A percentile compares a stretch with the other conserved stretches of the same genome.
phyloP scores from a whole-genome alignment of 179 eudicot species.

The Spergularia azorica region DNA sequence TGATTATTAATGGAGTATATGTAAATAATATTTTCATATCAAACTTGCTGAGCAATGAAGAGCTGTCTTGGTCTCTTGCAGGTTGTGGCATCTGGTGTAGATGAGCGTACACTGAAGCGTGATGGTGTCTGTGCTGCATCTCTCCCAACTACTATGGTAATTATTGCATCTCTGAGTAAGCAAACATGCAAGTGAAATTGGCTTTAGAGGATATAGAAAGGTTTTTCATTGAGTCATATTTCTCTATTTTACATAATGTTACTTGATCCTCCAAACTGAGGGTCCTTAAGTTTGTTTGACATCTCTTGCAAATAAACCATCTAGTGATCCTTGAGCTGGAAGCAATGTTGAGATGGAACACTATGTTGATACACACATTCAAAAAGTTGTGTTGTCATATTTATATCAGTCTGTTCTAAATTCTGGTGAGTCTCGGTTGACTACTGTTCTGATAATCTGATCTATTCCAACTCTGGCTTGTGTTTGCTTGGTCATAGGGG shows the following conservation, averaged over 20 bases:
- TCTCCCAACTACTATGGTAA: slow-evolving; percentile 95
- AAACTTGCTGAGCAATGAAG: not conserved
- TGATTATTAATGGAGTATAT: not conserved
- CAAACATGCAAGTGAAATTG: not conserved
- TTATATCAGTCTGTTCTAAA: not conserved
- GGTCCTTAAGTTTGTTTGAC: not conserved
- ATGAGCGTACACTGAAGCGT: slow-evolving; percentile 94
- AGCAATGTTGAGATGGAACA: not conserved
- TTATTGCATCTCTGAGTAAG: slow-evolving; percentile 9
- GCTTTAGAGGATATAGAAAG: slow-evolving; percentile 1
- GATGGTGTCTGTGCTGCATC: slow-evolving; percentile 99
- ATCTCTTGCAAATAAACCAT: not conserved
- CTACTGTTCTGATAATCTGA: not conserved
- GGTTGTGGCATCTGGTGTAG: slow-evolving; percentile 99
- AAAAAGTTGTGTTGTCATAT: not conserved
- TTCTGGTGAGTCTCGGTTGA: not conserved
- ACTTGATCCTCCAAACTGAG: not conserved
- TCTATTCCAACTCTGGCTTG: not conserved
- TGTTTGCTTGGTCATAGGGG: slow-evolving; percentile 51
- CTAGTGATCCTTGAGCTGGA: not conserved
- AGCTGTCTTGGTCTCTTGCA: slow-evolving; percentile 20
- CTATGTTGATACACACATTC: not conserved
- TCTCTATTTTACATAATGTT: not conserved
- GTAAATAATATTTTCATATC: not conserved
- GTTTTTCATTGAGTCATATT: not conserved